Base-by-base conservation (phyloP, 345 rosid species). In the rapeseed (Brassica napus) region DNA sequence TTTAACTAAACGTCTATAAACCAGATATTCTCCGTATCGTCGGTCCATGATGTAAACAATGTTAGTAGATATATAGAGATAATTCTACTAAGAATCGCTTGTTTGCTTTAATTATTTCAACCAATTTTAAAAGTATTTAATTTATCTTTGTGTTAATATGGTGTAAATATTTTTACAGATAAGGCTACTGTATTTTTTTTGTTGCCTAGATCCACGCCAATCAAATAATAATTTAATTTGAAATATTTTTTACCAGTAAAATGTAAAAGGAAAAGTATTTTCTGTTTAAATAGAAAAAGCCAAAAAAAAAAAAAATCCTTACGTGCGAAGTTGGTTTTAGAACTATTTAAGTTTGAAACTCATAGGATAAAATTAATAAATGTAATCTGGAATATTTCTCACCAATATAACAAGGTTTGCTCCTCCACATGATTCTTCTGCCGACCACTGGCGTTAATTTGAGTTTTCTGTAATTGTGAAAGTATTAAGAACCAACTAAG, bases 401-500 rank as follows among this genome's bases (percentile, higher is more conserved):
- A 71, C 12, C 16, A 64, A 55, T 73, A 58, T 21, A 58, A 68
- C 32, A 79, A 73, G 65, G 74, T 49, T 79, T 73, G 70, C 44
- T 61, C 69, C 75, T 79, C 79, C 66, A 79, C 79, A 79, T 78
- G 65, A 74, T 79, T 73, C 70, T 79, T 79, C 70, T 79, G 52
- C 63, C 74, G 78, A 68, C 75, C 68, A 74, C 35, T 60, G 4
- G 31, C 52, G 31, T 66, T 47, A 3, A 12, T 72, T 69, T 49
- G 82, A 60, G 78, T 73, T 49, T 79, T 34, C 44, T 28, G 44
- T 3, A 68, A 28, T 65, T 79, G 55, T 77, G 30, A 32, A 72
- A 72, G 18, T 21, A 72, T 65, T 15, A 65, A 57, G 62, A 57
- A 8, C 14, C 15, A 39, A 39, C 47, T 54, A 8, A 21, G 58